These are phyloP conservation scores for Cercophora sp. DNA, from an alignment of 495 filamentous ascomycete genomes.

Conservation along the genomic window DNA sequence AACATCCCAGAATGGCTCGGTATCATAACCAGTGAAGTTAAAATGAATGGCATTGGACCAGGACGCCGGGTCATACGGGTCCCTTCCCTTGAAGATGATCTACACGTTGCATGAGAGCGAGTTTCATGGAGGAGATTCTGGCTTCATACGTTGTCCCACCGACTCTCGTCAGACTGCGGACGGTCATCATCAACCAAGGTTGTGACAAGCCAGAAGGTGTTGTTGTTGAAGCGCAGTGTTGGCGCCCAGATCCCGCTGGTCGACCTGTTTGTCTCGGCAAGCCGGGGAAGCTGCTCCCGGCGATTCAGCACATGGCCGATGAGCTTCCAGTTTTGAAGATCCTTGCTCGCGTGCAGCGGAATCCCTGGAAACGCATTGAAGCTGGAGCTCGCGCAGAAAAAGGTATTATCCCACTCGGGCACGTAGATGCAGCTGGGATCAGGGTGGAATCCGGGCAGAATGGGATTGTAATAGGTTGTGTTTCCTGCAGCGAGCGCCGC, in stretches of 20 bases:
- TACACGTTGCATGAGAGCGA: conserved; percentile 3
- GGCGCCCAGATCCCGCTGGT: conserved; percentile 44
- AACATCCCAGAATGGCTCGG: conserved; percentile 47
- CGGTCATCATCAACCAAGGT: conserved; percentile 41
- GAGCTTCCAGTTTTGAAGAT: conserved; percentile 50
- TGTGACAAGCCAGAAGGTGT: conserved; percentile 39
- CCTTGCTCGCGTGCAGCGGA: conserved; percentile 49
- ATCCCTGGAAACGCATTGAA: conserved; percentile 55
- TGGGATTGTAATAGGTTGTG: conserved; percentile 43
- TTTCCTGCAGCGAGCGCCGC: background rate
- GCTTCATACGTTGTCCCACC: conserved; percentile 38
- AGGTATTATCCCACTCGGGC: conserved; percentile 43
- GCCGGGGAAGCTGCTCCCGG: conserved; percentile 34
- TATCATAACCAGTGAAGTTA: conserved; percentile 40
- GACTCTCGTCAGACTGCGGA: conserved; percentile 27
- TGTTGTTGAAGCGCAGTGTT: conserved; percentile 34
- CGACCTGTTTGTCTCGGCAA: conserved; percentile 43
- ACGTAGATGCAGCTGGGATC: conserved; percentile 55
- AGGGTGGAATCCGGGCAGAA: conserved; percentile 53
- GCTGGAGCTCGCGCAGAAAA: conserved; percentile 51
- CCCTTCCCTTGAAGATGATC: conserved; percentile 38
- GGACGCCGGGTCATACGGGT: conserved; percentile 29
- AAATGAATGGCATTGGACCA: conserved; percentile 42
- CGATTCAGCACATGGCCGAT: conserved; percentile 43
- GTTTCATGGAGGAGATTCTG: background rate